These are phyloP conservation scores for Mucor plumbeus DNA, from an alignment of 371 early-diverging fungal genomes.

Conservation along the genomic window DNA sequence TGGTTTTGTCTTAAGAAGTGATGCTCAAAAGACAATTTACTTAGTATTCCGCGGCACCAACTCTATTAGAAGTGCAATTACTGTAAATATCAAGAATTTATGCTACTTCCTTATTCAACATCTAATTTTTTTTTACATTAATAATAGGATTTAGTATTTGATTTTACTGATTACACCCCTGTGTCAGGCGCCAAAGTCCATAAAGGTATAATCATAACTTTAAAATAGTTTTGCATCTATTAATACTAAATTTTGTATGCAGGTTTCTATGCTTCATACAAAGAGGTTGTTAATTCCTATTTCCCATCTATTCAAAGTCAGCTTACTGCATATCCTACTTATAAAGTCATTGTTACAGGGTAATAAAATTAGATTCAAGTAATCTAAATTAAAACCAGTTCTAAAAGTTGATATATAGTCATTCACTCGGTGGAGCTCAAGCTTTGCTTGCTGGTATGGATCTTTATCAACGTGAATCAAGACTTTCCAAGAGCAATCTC, in stretches of 20 bases:
- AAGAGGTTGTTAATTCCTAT: slow-evolving; percentile 11
- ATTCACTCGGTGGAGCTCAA: slow-evolving; percentile 35
- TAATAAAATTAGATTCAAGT: neutral
- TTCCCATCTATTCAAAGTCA: slow-evolving; percentile 23
- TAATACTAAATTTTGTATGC: no score
- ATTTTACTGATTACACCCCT: slow-evolving; percentile 22
- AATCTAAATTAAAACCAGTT: neutral
- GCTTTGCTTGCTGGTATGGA: slow-evolving; percentile 31
- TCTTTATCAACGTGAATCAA: slow-evolving; percentile 23
- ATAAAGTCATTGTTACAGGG: slow-evolving; percentile 30
- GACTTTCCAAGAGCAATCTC: slow-evolving; percentile 20
- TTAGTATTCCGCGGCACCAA: slow-evolving; percentile 36
- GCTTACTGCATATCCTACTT: slow-evolving; percentile 24
- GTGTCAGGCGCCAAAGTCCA: slow-evolving; percentile 35
- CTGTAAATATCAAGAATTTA: slow-evolving; percentile 8
- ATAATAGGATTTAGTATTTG: slow-evolving; percentile 21
- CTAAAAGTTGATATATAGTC: neutral
- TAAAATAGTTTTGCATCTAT: no score
- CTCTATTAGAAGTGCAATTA: slow-evolving; percentile 30
- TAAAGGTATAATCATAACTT: slow-evolving; percentile 10
- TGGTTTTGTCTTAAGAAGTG: slow-evolving; percentile 33
- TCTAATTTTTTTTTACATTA: no score
- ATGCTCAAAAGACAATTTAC: slow-evolving; percentile 29
- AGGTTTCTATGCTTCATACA: slow-evolving; percentile 27
- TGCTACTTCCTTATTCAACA: neutral